These are phyloP conservation scores for Trametes meyenii DNA, from an alignment of 768 basidiomycete species.

Conservation along the genomic window DNA sequence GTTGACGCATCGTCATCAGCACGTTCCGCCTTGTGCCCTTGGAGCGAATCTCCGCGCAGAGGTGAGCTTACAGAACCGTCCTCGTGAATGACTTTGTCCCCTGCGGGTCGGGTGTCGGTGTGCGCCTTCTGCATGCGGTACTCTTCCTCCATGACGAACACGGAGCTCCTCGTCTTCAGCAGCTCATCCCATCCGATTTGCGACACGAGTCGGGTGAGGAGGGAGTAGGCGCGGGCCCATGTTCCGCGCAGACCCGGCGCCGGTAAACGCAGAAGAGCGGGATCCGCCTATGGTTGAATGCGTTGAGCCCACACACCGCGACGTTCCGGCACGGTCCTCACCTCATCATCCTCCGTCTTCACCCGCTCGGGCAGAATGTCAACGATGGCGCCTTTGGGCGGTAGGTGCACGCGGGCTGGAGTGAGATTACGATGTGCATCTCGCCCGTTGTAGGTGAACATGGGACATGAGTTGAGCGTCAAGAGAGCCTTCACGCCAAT, in stretches of 20 bases:
- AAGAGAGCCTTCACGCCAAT: conserved; percentile 60
- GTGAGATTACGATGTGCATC: conserved; percentile 87
- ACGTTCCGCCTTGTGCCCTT: conserved; percentile 27
- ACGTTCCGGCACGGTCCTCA: conserved; percentile 32
- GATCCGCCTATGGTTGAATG: conserved; percentile 66
- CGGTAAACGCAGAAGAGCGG: conserved; percentile 91
- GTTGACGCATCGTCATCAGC: conserved; percentile 78
- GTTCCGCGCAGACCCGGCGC: conserved; percentile 94
- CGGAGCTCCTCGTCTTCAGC: conserved; percentile 87
- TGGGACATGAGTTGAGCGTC: conserved; percentile 98
- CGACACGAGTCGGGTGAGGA: conserved; percentile 88
- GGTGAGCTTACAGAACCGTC: conserved; percentile 53
- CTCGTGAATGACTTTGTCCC: conserved; percentile 55
- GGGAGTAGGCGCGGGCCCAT: conserved; percentile 91
- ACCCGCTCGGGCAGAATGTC: conserved; percentile 88
- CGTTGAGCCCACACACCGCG: not conserved
- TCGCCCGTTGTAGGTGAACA: conserved; percentile 99
- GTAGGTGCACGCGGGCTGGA: conserved; percentile 81
- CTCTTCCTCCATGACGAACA: conserved; percentile 99
- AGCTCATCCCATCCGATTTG: conserved; percentile 99
- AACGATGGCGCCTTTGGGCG: conserved; percentile 81
- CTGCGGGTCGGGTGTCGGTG: conserved; percentile 54
- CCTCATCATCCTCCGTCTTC: conserved; percentile 85
- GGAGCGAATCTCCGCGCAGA: conserved; percentile 21
- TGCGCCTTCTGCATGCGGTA: conserved; percentile 96